Base-by-base conservation (phyloP, 345 rosid species). In the Eucalyptus sp. region DNA sequence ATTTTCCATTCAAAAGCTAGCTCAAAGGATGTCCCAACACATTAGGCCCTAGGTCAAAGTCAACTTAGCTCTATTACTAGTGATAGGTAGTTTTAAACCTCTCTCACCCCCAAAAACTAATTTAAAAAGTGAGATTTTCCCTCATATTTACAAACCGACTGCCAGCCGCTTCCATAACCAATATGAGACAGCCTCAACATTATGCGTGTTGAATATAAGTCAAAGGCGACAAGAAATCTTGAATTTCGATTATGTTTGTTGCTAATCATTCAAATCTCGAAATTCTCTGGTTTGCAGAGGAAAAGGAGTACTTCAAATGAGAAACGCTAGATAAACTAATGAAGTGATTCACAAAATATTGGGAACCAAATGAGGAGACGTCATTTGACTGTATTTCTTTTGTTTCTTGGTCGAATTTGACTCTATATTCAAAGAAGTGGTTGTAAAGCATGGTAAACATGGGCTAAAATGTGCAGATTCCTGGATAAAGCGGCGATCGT, bases 401-500 rank as follows among this genome's bases (percentile, higher is more conserved):
- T 52, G 24, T 52, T 52, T 52, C 58, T 52, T 52, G 58, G 58
- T 52, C 58, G 58, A 52, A 52, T 52, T 7, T 52, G 58, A 52
- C 58, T 58, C 25, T 58, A 58, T 20, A 54, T 50, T 16, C 4
- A 48, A 48, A 25, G 41, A 41, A 46, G 31, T 46, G 86, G 29
- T 83, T 41, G 6, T 16, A 25, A 25, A 41, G 86, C 86, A 83
- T 51, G 29, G 25, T 31, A 86, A 14, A 50, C 33, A 10, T 7
- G 68, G 58, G 37, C 41, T 41, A n/a, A 68, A 31, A 13, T 44
- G 15, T 50, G 71, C 92, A 96, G 98, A 88, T 96, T 96, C 89
- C 91, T 97, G 13, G 98, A 95, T 91, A 97, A 95, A 89, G 98
- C 98, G 13, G 98, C 98, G 51, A 94, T 95, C 60, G 91, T 93